These are phyloP conservation scores for Takashimella tepidaria DNA, from an alignment of 1,284 basidiomycete species.

Conservation along the genomic window DNA sequence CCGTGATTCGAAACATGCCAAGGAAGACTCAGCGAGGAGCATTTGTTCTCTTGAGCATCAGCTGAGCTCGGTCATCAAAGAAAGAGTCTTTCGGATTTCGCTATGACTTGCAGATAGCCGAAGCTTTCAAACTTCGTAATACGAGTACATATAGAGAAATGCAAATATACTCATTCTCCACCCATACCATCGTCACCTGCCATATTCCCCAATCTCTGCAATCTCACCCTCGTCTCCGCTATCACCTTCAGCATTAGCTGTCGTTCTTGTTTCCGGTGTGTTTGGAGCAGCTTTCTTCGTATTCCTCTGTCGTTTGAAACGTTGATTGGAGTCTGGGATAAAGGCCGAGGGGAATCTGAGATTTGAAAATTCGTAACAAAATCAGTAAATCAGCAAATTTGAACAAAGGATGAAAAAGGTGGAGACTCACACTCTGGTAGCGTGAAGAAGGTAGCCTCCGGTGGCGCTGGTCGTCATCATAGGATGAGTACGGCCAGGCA, in stretches of 20 bases:
- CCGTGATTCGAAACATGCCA: too few species aligned
- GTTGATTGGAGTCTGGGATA: conserved; percentile 27
- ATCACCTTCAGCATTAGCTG: not conserved
- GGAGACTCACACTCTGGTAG: conserved; percentile 69
- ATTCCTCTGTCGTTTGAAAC: conserved; percentile 23
- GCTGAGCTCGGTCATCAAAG: too few species aligned
- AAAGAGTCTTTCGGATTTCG: too few species aligned
- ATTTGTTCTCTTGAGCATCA: too few species aligned
- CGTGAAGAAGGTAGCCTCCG: conserved; percentile 81
- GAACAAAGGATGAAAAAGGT: not conserved
- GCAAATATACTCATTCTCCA: too few species aligned
- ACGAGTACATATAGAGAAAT: too few species aligned
- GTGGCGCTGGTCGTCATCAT: conserved; percentile 86
- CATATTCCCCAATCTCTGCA: not conserved
- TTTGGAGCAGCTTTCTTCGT: conserved; percentile 11
- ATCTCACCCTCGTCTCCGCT: not conserved
- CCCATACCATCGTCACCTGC: too few species aligned
- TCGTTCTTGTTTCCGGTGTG: conserved; percentile 2
- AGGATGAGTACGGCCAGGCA: conserved; percentile 94
- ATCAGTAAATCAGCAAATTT: conserved; percentile 2
- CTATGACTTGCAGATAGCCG: too few species aligned
- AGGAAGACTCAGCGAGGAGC: too few species aligned
- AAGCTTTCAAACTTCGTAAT: too few species aligned
- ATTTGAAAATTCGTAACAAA: not conserved
- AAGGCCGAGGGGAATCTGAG: conserved; percentile 27